phyloP scores from a whole-genome alignment of 2,329 filamentous ascomycete genomes.

The Laburnicola sp. region DNA sequence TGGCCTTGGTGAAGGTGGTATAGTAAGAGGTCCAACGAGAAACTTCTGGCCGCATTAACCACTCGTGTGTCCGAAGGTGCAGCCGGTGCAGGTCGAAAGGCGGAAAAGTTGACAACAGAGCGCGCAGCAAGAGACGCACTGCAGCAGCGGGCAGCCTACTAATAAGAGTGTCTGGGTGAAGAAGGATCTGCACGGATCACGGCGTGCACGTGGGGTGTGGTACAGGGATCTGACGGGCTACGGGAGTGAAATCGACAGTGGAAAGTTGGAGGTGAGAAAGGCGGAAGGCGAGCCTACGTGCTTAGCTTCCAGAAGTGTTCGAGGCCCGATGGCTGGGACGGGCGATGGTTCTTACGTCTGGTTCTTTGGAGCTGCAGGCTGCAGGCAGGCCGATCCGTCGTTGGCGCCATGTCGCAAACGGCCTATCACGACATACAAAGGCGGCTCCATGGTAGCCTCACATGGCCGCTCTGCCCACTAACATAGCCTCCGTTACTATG shows the following conservation, averaged over 20 bases:
- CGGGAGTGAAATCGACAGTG: no score
- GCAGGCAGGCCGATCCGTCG: background rate
- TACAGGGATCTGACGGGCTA: no score
- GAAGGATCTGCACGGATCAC: no score
- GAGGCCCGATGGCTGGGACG: no score
- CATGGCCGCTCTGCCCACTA: background rate
- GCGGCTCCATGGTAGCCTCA: background rate
- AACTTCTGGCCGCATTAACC: slow-evolving; percentile 47
- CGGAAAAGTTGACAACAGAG: background rate
- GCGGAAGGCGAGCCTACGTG: background rate
- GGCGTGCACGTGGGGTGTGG: no score
- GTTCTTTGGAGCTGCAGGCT: background rate
- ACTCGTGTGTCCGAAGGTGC: background rate
- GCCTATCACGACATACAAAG: slow-evolving; percentile 6
- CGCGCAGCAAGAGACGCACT: background rate
- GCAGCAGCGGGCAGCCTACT: no score
- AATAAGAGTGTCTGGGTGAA: no score
- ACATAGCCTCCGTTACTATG: slow-evolving; percentile 9
- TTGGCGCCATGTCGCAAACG: slow-evolving; percentile 12
- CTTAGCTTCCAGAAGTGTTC: no score
- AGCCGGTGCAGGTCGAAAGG: no score
- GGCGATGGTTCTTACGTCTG: background rate
- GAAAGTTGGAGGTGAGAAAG: background rate
- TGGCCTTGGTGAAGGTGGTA: slow-evolving; percentile 47
- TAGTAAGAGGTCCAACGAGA: slow-evolving; percentile 44